phyloP scores from a whole-genome alignment of 1,284 basidiomycete genomes.

The Melampsora occidentalis region DNA sequence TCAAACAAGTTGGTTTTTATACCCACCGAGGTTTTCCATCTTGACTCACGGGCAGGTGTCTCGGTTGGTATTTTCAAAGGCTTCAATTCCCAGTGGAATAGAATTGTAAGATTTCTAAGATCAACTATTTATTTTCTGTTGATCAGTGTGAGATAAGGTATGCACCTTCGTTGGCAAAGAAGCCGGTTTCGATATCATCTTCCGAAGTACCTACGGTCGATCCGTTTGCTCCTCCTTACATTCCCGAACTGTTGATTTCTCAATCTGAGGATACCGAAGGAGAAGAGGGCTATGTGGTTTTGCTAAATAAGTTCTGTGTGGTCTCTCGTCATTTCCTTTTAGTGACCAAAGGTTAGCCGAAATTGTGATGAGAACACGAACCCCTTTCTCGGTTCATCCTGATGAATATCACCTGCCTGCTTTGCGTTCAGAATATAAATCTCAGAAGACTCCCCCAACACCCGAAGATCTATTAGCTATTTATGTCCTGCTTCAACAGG shows the following conservation, averaged over 20 bases:
- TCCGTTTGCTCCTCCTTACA: slow-evolving; percentile 78
- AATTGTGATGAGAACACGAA: slow-evolving; percentile 44
- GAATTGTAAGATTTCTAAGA: too few relatives aligned
- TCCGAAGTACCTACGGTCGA: slow-evolving; percentile 53
- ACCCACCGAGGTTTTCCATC: neutral
- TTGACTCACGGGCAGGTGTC: neutral
- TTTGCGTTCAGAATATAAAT: slow-evolving; percentile 61
- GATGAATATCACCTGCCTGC: neutral
- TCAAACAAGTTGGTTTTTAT: neutral
- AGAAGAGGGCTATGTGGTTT: slow-evolving; percentile 66
- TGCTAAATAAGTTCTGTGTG: slow-evolving; percentile 82
- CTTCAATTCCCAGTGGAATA: too few relatives aligned
- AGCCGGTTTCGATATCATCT: neutral
- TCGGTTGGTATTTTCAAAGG: neutral
- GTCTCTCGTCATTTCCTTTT: slow-evolving; percentile 75
- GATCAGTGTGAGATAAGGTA: slow-evolving; percentile 43
- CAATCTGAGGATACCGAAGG: slow-evolving; percentile 66
- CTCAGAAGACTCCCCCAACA: slow-evolving; percentile 72
- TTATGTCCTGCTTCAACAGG: slow-evolving; percentile 69
- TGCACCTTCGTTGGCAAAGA: slow-evolving; percentile 11
- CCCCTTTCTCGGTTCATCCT: slow-evolving; percentile 47
- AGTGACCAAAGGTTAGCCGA: slow-evolving; percentile 67
- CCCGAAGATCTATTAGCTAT: slow-evolving; percentile 72
- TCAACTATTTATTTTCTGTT: slow-evolving; percentile 28
- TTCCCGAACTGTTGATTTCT: slow-evolving; percentile 68